Conservation (phyloP, 2,329 filamentous ascomycete genomes). For the Bipolaris sorokiniana region DNA sequence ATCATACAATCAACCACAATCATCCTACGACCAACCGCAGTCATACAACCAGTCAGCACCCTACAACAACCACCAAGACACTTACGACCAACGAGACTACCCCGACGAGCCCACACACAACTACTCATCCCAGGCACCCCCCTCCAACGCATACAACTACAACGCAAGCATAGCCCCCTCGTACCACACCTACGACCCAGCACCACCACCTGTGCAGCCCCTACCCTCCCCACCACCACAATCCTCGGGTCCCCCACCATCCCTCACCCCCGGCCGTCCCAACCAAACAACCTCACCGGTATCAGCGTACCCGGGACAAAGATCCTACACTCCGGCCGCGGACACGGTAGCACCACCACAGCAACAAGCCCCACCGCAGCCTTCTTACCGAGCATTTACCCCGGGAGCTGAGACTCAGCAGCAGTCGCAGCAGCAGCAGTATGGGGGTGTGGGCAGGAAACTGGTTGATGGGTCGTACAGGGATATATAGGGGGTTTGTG, state of each 20-base stretch:
- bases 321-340: conserved; percentile 7
- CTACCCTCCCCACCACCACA: neutral
- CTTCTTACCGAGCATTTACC: conserved; percentile 10
- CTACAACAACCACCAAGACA: conserved; percentile 12
- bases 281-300: neutral
- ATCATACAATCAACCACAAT: conserved; percentile 11
- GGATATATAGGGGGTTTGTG: conserved; percentile 4
- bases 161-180: conserved; percentile 3
- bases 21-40: neutral
- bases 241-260: neutral
- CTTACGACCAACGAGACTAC: conserved; percentile 14
- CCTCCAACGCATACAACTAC: conserved; percentile 9
- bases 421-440: conserved; percentile 4
- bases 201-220: neutral
- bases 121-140: conserved; percentile 9
- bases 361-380: neutral
- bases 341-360: neutral
- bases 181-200: conserved; percentile 6
- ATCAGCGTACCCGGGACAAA: conserved; percentile 10
- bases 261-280: conserved; percentile 4
- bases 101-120: conserved; percentile 4
- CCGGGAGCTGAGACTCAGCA: conserved; percentile 5
- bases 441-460: conserved; percentile 1
- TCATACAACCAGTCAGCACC: conserved; percentile 20
- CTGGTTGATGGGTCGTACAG: conserved; percentile 6